Base-by-base conservation (phyloP, 768 basidiomycete species). In the Boletus rubroflammeus region DNA sequence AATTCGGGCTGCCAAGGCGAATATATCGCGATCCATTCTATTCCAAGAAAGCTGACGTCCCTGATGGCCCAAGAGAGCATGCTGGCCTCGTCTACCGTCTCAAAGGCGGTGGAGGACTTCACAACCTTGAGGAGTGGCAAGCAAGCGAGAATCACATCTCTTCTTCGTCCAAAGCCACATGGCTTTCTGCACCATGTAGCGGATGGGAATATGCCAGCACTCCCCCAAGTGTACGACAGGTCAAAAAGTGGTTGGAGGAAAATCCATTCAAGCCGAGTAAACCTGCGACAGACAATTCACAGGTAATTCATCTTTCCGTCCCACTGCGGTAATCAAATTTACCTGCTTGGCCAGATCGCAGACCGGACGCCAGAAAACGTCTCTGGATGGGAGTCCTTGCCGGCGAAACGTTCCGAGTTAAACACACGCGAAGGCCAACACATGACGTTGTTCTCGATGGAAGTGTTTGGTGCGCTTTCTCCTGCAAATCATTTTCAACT, bases 121-220 rank as follows among this genome's bases (percentile, higher is more conserved):
- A 70, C 23, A 71, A 71, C 32, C 72, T 95, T 9, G 78, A 85
- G 23, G 79, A 84, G 11, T 96, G 93, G 83, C 61, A 73, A 40
- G 55, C 53, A 36, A 45, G 17, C 25, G 53, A 58, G 23, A 47
- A 31, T 38, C 34, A 47, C 25, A 51, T 51, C 3, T 49, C 54
- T 48, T 47, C 45, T 19, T 6, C 53, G 28, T 50, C 38, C 17
- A 40, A 36, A 13, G 31, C 6, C 13, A 53, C 26, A n/a, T 51
- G 43, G 9, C 50, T 60, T 23, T 66, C 32, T 51, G 57, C 4
- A 69, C 73, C 56, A 65, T 83, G 36, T 41, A 68, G 73, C 25
- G 90, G 90, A 6, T 95, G 92, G 93, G 92, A 94, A 62, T 95
- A 86, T 71, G 85, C 84, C 0, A 75, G 81, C 48, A 65, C 67